Evolutionary conservation across 2,329 filamentous ascomycete species (phyloP).

Genomic region (Incumbomyces lentus): DNA sequence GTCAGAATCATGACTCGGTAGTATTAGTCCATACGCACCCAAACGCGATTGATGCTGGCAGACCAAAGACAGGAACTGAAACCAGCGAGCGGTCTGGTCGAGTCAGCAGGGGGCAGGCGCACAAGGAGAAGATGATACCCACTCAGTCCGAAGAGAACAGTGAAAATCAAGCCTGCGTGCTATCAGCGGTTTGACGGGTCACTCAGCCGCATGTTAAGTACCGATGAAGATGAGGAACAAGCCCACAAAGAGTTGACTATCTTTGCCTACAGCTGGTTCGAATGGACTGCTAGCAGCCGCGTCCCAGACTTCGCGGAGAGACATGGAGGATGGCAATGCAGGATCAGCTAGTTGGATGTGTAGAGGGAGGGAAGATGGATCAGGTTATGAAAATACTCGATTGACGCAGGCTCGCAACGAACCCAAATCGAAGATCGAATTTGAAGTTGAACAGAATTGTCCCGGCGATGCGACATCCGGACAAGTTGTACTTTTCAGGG

Average conservation of each 20-base stretch:
- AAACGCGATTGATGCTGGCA: constrained; percentile 80
- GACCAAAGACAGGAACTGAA: constrained; percentile 65
- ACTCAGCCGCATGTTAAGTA: constrained; percentile 19
- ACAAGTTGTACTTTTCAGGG: no score
- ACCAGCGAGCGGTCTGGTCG: constrained; percentile 64
- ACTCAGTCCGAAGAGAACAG: constrained; percentile 80
- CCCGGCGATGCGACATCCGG: neutral
- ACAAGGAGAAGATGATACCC: constrained; percentile 29
- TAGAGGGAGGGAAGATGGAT: neutral
- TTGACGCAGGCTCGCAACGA: neutral
- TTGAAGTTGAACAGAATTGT: neutral
- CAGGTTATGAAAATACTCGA: neutral
- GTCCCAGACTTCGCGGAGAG: constrained; percentile 85
- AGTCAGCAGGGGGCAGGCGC: constrained; percentile 3
- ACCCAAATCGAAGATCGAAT: neutral
- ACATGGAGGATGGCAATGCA: constrained; percentile 33
- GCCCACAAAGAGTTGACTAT: constrained; percentile 71
- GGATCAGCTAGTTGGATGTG: neutral
- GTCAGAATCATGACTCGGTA: constrained; percentile 10
- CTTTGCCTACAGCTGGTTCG: constrained; percentile 67
- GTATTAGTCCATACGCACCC: constrained; percentile 53
- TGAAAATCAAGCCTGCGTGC: constrained; percentile 51
- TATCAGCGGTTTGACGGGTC: constrained; percentile 14
- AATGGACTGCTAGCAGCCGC: constrained; percentile 81
- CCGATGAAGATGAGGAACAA: constrained; percentile 65